These are phyloP conservation scores for Huiozyma sinensis DNA, from an alignment of 805 yeast genomes.

Conservation along the genomic window DNA sequence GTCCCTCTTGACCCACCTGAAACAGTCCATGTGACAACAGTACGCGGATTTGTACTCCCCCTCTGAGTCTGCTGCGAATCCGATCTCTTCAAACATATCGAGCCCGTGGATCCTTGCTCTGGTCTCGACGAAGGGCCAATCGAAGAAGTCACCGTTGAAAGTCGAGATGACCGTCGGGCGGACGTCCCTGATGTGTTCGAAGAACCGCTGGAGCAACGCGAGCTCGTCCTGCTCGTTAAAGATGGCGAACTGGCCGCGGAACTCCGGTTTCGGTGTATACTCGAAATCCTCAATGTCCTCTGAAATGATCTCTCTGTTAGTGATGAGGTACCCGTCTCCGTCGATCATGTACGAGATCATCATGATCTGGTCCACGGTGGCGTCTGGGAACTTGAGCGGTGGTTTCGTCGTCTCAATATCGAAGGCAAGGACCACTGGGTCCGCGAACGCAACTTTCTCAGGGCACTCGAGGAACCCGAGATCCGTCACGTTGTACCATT, in stretches of 20 bases:
- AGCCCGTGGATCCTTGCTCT: slow-evolving; percentile 76
- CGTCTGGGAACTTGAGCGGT: slow-evolving; percentile 91
- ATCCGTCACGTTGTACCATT: slow-evolving; percentile 82
- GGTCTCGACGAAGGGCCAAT: slow-evolving; percentile 96
- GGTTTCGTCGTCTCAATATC: slow-evolving; percentile 97
- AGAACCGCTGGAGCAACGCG: slow-evolving; percentile 62
- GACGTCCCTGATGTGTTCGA: slow-evolving; percentile 80
- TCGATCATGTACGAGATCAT: slow-evolving; percentile 99
- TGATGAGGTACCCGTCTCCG: slow-evolving; percentile 89
- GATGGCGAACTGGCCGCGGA: slow-evolving; percentile 78
- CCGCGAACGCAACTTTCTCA: slow-evolving; percentile 87
- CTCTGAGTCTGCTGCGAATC: slow-evolving; percentile 79
- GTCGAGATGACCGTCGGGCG: slow-evolving; percentile 96
- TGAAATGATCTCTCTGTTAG: slow-evolving; percentile 87
- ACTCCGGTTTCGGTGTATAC: slow-evolving; percentile 95
- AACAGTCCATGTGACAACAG: slow-evolving; percentile 96
- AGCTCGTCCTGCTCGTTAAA: slow-evolving; percentile 85
- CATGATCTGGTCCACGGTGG: slow-evolving; percentile 85
- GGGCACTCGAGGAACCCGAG: slow-evolving; percentile 43
- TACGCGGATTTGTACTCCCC: slow-evolving; percentile 88
- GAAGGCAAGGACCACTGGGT: slow-evolving; percentile 91
- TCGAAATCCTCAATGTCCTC: slow-evolving; percentile 95
- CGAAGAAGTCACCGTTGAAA: slow-evolving; percentile 96
- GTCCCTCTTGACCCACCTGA: slow-evolving; percentile 95
- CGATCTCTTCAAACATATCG: slow-evolving; percentile 86